Conservation (phyloP, 2,329 filamentous ascomycete species). For the Sporothrix pallida region DNA sequence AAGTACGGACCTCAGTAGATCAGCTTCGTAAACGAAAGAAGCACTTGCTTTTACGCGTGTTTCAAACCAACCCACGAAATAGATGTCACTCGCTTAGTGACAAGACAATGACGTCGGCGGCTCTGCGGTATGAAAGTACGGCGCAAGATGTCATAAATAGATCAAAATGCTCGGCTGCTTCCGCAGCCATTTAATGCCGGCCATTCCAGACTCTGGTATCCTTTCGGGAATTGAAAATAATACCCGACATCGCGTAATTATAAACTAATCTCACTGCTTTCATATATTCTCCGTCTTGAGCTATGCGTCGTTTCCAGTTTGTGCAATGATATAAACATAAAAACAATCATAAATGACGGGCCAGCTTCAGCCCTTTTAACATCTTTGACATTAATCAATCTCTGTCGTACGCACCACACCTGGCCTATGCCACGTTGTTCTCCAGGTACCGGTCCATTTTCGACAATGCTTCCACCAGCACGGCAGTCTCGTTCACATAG, state of each 20-base stretch:
- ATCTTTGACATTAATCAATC: not conserved
- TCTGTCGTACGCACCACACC: too few species aligned
- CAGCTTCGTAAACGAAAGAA: too few species aligned
- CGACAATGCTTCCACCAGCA: constrained; percentile 70
- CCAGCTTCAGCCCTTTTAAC: not conserved
- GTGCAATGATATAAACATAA: not conserved
- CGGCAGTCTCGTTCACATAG: constrained; percentile 72
- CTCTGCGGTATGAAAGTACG: not conserved
- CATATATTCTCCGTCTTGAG: not conserved
- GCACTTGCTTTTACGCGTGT: not conserved
- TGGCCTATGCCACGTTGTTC: constrained; percentile 40
- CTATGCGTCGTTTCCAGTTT: not conserved
- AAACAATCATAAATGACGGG: not conserved
- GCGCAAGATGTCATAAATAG: not conserved
- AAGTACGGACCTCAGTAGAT: too few species aligned
- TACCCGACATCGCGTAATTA: not conserved
- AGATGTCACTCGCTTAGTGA: not conserved
- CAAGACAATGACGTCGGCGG: constrained; percentile 10
- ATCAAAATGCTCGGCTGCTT: not conserved
- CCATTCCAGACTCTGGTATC: not conserved
- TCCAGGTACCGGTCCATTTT: constrained; percentile 51
- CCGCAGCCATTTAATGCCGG: not conserved
- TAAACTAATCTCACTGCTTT: not conserved
- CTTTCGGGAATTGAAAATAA: not conserved
- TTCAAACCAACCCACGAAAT: not conserved